Conservation (phyloP, 495 filamentous ascomycete genomes). For the Daldinia childiae region DNA sequence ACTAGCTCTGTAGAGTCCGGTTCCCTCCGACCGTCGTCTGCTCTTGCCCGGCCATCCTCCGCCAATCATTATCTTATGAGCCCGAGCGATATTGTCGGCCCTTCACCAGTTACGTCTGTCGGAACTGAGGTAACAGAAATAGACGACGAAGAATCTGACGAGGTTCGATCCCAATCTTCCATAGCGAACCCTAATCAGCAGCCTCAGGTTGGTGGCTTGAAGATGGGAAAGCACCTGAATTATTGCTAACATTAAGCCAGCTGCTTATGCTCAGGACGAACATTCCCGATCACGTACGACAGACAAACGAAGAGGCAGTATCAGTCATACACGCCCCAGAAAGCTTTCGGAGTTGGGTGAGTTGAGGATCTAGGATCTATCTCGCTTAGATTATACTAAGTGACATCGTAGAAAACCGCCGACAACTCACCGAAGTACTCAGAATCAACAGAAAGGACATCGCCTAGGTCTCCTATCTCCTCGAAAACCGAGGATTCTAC, state of each 20-base stretch:
- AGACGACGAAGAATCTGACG: constrained; percentile 71
- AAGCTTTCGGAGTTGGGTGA: constrained; percentile 80
- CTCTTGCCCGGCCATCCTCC: constrained; percentile 33
- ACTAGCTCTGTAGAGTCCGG: constrained; percentile 51
- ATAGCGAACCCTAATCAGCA: constrained; percentile 39
- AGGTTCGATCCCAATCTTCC: constrained; percentile 46
- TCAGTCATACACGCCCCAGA: constrained; percentile 90
- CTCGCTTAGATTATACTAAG: background rate
- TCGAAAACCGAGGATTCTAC: constrained; percentile 37
- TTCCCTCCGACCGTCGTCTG: constrained; percentile 53
- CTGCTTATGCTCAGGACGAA: constrained; percentile 70
- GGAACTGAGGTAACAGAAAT: constrained; percentile 77
- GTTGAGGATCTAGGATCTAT: constrained; percentile 37
- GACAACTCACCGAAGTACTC: constrained; percentile 46
- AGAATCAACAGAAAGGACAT: constrained; percentile 45
- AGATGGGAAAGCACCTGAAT: constrained; percentile 46
- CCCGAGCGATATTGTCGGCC: constrained; percentile 70
- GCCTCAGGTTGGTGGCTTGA: constrained; percentile 45
- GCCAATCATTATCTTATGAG: constrained; percentile 54
- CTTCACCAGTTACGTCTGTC: constrained; percentile 80
- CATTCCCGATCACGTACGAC: constrained; percentile 61
- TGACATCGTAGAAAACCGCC: constrained; percentile 48
- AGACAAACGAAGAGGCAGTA: constrained; percentile 74
- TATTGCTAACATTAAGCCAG: constrained; percentile 46
- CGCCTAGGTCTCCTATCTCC: constrained; percentile 35